phyloP scores from a whole-genome alignment of 192 early-diverging fungal species.

The Jimgerdemannia lactiflua region DNA sequence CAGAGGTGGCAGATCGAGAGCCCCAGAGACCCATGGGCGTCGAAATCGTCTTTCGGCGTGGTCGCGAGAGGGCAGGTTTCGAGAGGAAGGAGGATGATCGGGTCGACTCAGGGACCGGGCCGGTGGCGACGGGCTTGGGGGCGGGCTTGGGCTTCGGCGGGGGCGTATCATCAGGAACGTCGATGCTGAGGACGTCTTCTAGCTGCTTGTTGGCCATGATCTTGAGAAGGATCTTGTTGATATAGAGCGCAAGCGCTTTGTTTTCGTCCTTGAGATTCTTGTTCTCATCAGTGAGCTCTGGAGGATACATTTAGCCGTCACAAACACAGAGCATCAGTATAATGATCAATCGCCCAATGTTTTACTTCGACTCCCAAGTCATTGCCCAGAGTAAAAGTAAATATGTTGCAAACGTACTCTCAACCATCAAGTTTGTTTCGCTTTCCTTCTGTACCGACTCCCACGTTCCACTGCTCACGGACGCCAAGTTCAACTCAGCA shows the following conservation, averaged over 20 bases:
- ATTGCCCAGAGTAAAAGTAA: too few species aligned
- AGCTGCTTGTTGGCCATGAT: conserved; percentile 62
- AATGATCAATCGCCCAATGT: not conserved
- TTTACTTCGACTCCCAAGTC: too few species aligned
- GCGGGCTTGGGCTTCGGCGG: not conserved
- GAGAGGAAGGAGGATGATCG: not conserved
- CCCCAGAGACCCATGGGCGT: not conserved
- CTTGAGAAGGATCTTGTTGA: conserved; percentile 74
- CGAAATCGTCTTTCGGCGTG: not conserved
- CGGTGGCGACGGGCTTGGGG: too few species aligned
- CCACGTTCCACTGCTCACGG: conserved; percentile 1
- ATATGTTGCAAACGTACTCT: not conserved
- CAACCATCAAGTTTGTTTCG: not conserved
- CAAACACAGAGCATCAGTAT: not conserved
- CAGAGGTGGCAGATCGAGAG: not conserved
- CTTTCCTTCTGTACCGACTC: not conserved
- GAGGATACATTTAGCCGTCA: not conserved
- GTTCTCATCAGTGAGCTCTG: conserved; percentile 55
- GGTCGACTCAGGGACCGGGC: not conserved
- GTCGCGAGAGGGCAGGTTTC: not conserved
- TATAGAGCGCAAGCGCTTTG: conserved; percentile 65
- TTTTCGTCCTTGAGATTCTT: conserved; percentile 63
- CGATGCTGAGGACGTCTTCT: conserved; percentile 41
- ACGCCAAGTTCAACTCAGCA: conserved; percentile 28
- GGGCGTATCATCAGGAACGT: conserved; percentile 21